phyloP scores from a whole-genome alignment of 768 basidiomycete genomes.

The Pisolithus albus region DNA sequence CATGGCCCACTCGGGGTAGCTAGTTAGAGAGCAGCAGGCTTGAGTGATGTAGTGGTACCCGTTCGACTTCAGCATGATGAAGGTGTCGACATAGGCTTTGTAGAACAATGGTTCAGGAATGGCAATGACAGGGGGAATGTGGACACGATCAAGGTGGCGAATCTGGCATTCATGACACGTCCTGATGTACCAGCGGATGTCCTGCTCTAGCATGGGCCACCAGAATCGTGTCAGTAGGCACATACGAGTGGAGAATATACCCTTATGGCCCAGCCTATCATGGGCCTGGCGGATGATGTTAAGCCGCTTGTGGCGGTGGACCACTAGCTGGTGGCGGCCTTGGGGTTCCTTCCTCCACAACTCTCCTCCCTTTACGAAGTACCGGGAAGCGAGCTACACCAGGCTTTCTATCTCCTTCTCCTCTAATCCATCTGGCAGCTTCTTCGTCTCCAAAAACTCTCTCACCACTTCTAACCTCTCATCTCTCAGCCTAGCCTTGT shows the following conservation, averaged over 20 bases:
- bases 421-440: too few species aligned
- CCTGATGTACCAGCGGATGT: slow-evolving; percentile 15
- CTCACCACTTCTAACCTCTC: too few species aligned
- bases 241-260: not conserved
- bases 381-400: too few species aligned
- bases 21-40: not conserved
- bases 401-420: too few species aligned
- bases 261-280: slow-evolving; percentile 4
- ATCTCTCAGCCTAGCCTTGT: not conserved
- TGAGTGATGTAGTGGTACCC: slow-evolving; percentile 15
- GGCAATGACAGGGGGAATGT: slow-evolving; percentile 8
- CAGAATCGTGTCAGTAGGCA: too few species aligned
- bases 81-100: not conserved
- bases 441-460: too few species aligned
- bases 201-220: not conserved
- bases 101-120: slow-evolving; percentile 8
- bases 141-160: slow-evolving; percentile 15
- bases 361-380: too few species aligned
- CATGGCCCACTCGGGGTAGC: slow-evolving; percentile 25
- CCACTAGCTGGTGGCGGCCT: not conserved
- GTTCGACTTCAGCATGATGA: not conserved
- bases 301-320: not conserved
- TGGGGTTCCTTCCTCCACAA: not conserved
- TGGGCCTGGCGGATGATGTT: not conserved
- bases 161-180: slow-evolving; percentile 31